Evolutionary conservation across 2,329 filamentous ascomycete genomes (phyloP), one percentile per base, ranked within the genome.

Genomic region (Onygenales sp.): DNA sequence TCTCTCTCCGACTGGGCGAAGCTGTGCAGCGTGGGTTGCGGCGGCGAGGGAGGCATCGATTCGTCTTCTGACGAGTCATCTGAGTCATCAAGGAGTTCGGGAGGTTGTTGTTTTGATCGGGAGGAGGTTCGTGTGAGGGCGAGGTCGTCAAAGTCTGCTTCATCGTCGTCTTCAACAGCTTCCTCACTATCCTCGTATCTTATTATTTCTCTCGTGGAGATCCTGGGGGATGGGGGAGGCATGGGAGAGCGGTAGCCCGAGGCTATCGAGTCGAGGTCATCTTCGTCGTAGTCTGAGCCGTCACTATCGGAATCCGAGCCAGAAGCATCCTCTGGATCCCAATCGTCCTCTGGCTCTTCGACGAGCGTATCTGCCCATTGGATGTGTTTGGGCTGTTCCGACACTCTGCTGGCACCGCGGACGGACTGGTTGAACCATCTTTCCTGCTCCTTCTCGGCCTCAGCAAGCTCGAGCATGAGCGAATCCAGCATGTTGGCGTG

Each of bases 401-500:
- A 43, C n/a, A 49, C 48, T 8, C 37, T 44, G 8, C 21, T 21
- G 62, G 87, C 87, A 65, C 86, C 87, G 69, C 82, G 85, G 72
- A 96, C 88, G 57, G 89, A 93, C 71, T 90, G 86, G 82, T 96
- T 94, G 85, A 96, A 97, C 91, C 91, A 96, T 61, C 83, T 85
- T 74, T 97, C 92, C 74, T 97, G 93, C 72, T 96, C 90, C 63
- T 85, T 83, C 79, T 97, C 93, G 67, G 92, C 92, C 55, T 95
- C 88, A 72, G 90, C 87, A 55, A 98, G 87, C 62, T 93, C 82
- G 57, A 85, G 71, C 93, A 97, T 97, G 67, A 98, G 77, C 42
- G 85, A 86, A 76, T 98, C 93, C 70, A 98, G 88, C 47, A 97
- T 86, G 80, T 97, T 98, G 77, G 93, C 93, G 74, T 98, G 93